Base-by-base conservation (phyloP, 2,329 filamentous ascomycete species). In the Aspergillus alliaceus region DNA sequence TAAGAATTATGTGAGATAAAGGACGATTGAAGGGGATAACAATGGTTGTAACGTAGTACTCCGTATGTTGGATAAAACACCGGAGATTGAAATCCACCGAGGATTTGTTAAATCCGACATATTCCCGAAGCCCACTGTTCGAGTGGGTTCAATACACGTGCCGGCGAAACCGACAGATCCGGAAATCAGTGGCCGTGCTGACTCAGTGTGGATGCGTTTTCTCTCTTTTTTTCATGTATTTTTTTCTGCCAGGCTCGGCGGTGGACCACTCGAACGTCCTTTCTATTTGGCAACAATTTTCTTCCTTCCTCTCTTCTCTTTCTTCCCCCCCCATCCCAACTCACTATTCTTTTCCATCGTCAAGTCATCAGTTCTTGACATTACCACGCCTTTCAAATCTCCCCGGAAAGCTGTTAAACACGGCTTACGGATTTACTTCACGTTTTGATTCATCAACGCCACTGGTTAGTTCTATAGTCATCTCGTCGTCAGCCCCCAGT, bases 261-360 rank as follows among this genome's bases (percentile, higher is more conserved):
- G 50, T 59, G 40, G 18, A 55, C 53, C 31, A 63, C 49, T 70
- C 58, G 56, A 68, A 63, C 60, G 59, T 62, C 61, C 61, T 60
- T 62, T 60, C 61, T 62, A 62, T 68, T 60, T 60, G 64, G 60
- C 58, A 35, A 24, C 39, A 24, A 34, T 52, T 53, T 52, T 56
- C 58, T 53, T 44, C 40, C 34, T 60, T 61, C 54, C 54, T 57
- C 39, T 62, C 59, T 59, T 62, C 57, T 58, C 60, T 64, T 64
- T 59, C 50, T 52, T 53, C 51, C 60, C 57, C 60, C 46, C 37
- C 25, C 29, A 49, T 40, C 42, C 22, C 48, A 56, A 40, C 56
- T 62, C 60, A 56, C 55, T 58, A 14, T 59, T 56, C 54, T 62
- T 62, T 63, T 61, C 62, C 64, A 59, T 60, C 57, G 47, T 52